phyloP scores from a whole-genome alignment of 192 early-diverging fungal genomes.

The Linnemannia hyalina region DNA sequence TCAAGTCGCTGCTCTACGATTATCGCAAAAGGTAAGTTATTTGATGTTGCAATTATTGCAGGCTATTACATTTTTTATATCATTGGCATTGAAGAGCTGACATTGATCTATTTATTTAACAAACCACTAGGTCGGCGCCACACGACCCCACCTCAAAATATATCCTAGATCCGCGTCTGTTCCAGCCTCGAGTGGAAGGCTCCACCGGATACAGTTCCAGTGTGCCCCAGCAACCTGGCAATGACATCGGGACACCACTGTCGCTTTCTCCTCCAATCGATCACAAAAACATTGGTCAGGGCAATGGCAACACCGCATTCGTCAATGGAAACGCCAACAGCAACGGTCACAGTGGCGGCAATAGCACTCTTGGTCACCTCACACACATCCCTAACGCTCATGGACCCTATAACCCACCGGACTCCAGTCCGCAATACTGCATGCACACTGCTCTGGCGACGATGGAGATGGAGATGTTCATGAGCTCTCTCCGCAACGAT shows the following conservation, averaged over 20 bases:
- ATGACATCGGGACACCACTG: background rate
- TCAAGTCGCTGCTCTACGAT: background rate
- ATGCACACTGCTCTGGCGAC: slow-evolving; percentile 2
- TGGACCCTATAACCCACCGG: background rate
- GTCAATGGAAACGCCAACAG: background rate
- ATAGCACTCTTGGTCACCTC: background rate
- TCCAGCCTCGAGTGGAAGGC: background rate
- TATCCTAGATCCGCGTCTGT: background rate
- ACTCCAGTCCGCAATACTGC: background rate
- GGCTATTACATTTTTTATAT: background rate
- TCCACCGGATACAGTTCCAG: background rate
- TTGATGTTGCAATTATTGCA: background rate
- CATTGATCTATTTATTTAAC: background rate
- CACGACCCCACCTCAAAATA: background rate
- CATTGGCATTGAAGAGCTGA: background rate
- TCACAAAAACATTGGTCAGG: background rate
- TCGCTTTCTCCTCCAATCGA: background rate
- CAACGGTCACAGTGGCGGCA: background rate
- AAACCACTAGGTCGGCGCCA: background rate
- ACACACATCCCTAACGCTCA: background rate
- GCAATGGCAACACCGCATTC: background rate
- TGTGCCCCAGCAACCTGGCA: background rate
- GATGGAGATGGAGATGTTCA: slow-evolving; percentile 9
- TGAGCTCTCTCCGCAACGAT: slow-evolving; percentile 1
- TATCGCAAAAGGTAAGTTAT: background rate